A percentile compares a stretch with the other conserved stretches of the same genome.
Evolutionary conservation across 2,329 filamentous ascomycete genomes (phyloP).

Genomic region (Botrytis hyacinthi): DNA sequence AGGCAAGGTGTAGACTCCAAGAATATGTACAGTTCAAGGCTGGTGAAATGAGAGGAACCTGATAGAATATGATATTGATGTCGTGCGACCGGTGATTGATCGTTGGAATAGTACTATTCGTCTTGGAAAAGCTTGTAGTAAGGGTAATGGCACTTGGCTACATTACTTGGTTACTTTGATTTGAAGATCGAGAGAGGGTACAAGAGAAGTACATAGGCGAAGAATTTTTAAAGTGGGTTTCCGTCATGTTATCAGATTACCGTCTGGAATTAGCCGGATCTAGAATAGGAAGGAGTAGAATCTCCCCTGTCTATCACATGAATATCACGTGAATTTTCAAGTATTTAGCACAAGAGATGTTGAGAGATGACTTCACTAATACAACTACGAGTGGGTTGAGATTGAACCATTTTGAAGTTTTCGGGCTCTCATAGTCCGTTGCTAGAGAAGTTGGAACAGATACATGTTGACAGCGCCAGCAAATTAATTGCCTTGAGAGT

Average conservation of each 20-base stretch:
- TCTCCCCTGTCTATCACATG: neutral
- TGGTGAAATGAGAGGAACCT: neutral
- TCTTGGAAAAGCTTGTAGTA: neutral
- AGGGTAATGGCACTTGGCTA: neutral
- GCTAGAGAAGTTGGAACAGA: neutral
- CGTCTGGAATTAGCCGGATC: neutral
- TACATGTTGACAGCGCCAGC: neutral
- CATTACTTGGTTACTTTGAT: neutral
- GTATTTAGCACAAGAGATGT: neutral
- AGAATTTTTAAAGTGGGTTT: neutral
- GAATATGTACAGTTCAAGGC: neutral
- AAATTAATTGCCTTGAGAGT: neutral
- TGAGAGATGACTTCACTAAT: neutral
- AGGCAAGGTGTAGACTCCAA: neutral
- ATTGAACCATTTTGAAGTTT: neutral
- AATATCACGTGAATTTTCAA: neutral
- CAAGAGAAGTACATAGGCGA: neutral
- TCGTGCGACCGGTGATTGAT: conserved; percentile 3
- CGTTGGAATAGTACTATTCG: neutral
- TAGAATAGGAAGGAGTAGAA: neutral
- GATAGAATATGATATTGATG: neutral
- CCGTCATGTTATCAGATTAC: neutral
- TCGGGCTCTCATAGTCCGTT: neutral
- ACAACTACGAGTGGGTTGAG: no score
- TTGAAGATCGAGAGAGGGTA: neutral